Evolutionary conservation across 345 rosid species (phyloP).

Genomic region (Heritiera fomes): DNA sequence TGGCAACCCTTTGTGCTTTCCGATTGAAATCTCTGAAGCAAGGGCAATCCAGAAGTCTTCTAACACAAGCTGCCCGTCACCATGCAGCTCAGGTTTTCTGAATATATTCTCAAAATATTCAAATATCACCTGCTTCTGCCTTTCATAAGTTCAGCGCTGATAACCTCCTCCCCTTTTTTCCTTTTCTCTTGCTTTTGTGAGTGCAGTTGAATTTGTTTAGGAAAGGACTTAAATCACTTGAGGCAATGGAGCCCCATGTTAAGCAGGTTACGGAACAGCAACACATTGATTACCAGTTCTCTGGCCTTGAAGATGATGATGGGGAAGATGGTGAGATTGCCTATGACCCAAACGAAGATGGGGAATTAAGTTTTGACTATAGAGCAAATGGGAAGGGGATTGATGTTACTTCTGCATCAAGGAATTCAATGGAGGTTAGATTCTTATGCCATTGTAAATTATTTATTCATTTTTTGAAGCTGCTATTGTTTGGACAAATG

Average conservation of each 20-base stretch:
- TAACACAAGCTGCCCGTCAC: constrained; percentile 96
- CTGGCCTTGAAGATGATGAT: constrained; percentile 59
- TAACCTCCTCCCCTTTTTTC: constrained; percentile 4
- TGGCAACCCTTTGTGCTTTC: constrained; percentile 82
- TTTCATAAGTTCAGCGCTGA: constrained; percentile 14
- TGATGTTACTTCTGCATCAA: constrained; percentile 51
- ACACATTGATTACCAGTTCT: constrained; percentile 82
- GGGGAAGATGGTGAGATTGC: constrained; percentile 50
- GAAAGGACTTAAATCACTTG: constrained; percentile 81
- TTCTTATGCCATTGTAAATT: constrained; percentile 11
- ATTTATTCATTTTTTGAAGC: constrained; percentile 5
- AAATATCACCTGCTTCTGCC: constrained; percentile 11
- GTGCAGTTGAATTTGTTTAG: constrained; percentile 81
- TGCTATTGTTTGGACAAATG: not conserved
- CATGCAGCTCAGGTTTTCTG: constrained; percentile 90
- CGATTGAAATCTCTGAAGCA: constrained; percentile 93
- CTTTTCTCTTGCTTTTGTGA: constrained; percentile 27
- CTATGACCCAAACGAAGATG: constrained; percentile 46
- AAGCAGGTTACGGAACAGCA: constrained; percentile 67
- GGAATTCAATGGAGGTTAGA: constrained; percentile 72
- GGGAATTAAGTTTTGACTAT: constrained; percentile 85
- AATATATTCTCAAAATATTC: constrained; percentile 11
- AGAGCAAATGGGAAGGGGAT: constrained; percentile 48
- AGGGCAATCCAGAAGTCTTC: constrained; percentile 89
- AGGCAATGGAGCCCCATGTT: constrained; percentile 71